Evolutionary conservation across 2,329 filamentous ascomycete genomes (phyloP).

Genomic region (Cladophialophora psammophila): DNA sequence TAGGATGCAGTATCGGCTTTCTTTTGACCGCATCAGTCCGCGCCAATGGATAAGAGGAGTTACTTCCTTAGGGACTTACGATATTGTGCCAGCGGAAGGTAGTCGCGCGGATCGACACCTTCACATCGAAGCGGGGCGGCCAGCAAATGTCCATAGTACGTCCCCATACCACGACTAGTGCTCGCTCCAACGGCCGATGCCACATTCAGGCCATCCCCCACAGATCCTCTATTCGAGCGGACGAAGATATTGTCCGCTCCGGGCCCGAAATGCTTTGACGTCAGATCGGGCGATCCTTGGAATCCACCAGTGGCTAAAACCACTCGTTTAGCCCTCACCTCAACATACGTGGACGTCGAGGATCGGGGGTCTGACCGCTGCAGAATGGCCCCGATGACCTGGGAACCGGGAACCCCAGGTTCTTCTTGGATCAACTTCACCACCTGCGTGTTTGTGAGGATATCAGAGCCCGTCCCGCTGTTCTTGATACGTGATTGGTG

Average conservation of each 20-base stretch:
- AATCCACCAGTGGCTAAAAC: conserved; percentile 44
- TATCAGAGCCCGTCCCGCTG: conserved; percentile 35
- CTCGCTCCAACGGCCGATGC: conserved; percentile 40
- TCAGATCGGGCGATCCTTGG: conserved; percentile 39
- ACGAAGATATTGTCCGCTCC: conserved; percentile 44
- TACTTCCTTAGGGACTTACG: conserved; percentile 32
- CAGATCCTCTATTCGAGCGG: conserved; percentile 41
- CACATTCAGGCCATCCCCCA: conserved; percentile 42
- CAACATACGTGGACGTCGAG: conserved; percentile 15
- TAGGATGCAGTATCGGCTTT: conserved; percentile 42
- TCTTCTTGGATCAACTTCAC: conserved; percentile 41
- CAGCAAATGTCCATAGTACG: conserved; percentile 43
- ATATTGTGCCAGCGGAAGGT: conserved; percentile 42
- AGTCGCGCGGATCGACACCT: conserved; percentile 41
- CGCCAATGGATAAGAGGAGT: not conserved
- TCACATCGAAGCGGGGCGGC: conserved; percentile 41
- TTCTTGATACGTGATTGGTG: conserved; percentile 38
- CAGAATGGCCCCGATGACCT: conserved; percentile 40
- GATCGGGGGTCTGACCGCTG: conserved; percentile 13
- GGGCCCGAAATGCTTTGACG: conserved; percentile 39
- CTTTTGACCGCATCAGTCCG: conserved; percentile 13
- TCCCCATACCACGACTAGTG: conserved; percentile 42
- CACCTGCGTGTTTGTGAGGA: conserved; percentile 39
- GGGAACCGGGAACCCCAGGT: conserved; percentile 38
- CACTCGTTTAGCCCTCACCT: conserved; percentile 38